These are phyloP conservation scores for Claviceps fusiformis DNA, from an alignment of 2,329 filamentous ascomycete species.

Conservation along the genomic window DNA sequence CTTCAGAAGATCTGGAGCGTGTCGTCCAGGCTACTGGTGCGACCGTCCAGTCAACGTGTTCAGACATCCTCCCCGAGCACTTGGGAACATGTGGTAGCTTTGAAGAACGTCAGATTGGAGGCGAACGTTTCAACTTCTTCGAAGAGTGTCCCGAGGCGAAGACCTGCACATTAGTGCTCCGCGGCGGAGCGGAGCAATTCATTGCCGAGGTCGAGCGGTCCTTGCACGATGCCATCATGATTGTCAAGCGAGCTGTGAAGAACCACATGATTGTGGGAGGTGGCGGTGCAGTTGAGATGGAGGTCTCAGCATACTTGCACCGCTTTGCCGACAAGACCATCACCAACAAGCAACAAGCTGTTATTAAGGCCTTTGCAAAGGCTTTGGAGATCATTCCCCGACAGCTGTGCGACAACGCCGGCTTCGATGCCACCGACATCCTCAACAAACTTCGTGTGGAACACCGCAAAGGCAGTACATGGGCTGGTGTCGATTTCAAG, in stretches of 20 bases:
- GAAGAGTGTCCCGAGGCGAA: conserved; percentile 90
- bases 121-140: conserved; percentile 97
- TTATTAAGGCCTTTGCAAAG: conserved; percentile 97
- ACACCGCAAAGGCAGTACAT: conserved; percentile 82
- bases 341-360: conserved; percentile 86
- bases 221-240: conserved; percentile 98
- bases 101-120: conserved; percentile 93
- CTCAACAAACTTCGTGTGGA: conserved; percentile 92
- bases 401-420: conserved; percentile 95
- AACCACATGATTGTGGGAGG: conserved; percentile 91
- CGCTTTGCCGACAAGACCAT: conserved; percentile 86
- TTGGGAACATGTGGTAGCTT: conserved; percentile 83
- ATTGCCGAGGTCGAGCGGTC: conserved; percentile 97
- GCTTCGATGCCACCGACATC: conserved; percentile 96
- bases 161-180: conserved; percentile 90
- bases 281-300: conserved; percentile 93
- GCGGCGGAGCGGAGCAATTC: conserved; percentile 95
- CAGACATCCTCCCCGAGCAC: conserved; percentile 79
- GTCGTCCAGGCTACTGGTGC: conserved; percentile 91
- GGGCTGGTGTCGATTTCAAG: conserved; percentile 92
- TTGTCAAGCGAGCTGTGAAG: conserved; percentile 94
- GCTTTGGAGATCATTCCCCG: conserved; percentile 92
- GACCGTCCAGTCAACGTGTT: conserved; percentile 88
- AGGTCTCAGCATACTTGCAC: conserved; percentile 87
- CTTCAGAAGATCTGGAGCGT: conserved; percentile 85